Base-by-base conservation (phyloP, 345 rosid genomes). In the Gossypium ekmanianum region DNA sequence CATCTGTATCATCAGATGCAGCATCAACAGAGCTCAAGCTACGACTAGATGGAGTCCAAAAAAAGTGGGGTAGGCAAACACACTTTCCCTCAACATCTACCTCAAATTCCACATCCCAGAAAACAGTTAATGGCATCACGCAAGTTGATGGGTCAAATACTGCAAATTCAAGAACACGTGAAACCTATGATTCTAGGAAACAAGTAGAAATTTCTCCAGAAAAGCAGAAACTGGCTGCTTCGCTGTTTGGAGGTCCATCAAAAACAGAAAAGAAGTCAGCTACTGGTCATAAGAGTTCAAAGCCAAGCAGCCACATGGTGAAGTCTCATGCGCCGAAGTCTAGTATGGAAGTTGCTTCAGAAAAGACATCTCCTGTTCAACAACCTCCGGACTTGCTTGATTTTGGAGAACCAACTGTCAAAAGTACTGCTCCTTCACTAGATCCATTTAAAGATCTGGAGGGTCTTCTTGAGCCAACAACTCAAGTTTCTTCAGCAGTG, bases 151-250 rank as follows among this genome's bases (percentile, higher is more conserved):
- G 74, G 43, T 77, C 75, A 41, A 82, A 83, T 71, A 68, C 92
- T 47, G 76, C 78, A 78, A 84, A 79, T 56, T 77, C 92, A 45
- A 89, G 81, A 79, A 79, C 85, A 44, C 87, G 78, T 67, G 90
- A 86, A 78, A 76, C 76, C 61, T 84, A 85, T 29, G 91, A 89
- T 75, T 81, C 90, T 63, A 89, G 80, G 88, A 91, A 84, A 79
- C 83, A 89, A 3, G 81, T 82, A 78, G 97, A 92, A 80, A 78
- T 93, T 22, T 81, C 89, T 66, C 85, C 90, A 16, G 98, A 93
- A 82, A 95, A 91, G 83, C 97, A 95, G 89, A 93, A 88, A 86
- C 98, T 95, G 14, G 99, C 97, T 67, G 99, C 97, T 61, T 93
- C 99, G 54, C 77, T 95, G 72, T 95, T 95, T 78, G 98, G 99